A percentile compares a stretch with the other conserved stretches of the same genome.
Conservation (phyloP, 1,139 yeast species). For the Suhomyces guaymorum region DNA sequence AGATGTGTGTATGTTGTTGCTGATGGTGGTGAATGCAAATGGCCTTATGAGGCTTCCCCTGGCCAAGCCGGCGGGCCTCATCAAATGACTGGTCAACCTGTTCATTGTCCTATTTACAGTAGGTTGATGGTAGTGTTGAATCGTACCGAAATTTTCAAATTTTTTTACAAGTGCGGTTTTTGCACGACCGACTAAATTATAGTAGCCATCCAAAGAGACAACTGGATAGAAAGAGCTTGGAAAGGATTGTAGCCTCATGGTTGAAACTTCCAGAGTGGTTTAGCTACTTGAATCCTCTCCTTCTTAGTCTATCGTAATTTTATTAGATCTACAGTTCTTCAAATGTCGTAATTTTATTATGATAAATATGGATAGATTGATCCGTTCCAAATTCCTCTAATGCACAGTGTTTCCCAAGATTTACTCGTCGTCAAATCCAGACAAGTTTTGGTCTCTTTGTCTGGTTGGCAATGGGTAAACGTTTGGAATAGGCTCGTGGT, state of each 20-base stretch:
- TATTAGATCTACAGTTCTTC: too few relatives aligned
- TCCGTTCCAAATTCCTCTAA: constrained; percentile 4
- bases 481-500: constrained; percentile 67
- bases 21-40: constrained; percentile 1
- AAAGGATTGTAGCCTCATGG: too few relatives aligned
- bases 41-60: constrained; percentile 7
- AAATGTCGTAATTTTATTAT: not conserved
- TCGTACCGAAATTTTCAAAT: constrained; percentile 5
- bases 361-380: not conserved
- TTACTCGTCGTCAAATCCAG: constrained; percentile 57
- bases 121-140: constrained; percentile 5
- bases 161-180: constrained; percentile 5
- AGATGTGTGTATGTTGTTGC: constrained; percentile 12
- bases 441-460: constrained; percentile 49
- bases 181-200: constrained; percentile 8
- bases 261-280: too few relatives aligned
- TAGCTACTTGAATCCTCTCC: too few relatives aligned
- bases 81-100: constrained; percentile 11
- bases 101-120: constrained; percentile 11
- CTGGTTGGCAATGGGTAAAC: constrained; percentile 69
- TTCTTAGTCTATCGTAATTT: too few relatives aligned
- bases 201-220: too few relatives aligned
- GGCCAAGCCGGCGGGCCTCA: constrained; percentile 6
- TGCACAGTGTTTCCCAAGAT: constrained; percentile 9
- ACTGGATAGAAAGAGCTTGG: too few relatives aligned